Percentiles rank a stretch among this genome's conserved stretches.
Conservation (phyloP, 305 asterid species). For the Plantago lanceolata region DNA sequence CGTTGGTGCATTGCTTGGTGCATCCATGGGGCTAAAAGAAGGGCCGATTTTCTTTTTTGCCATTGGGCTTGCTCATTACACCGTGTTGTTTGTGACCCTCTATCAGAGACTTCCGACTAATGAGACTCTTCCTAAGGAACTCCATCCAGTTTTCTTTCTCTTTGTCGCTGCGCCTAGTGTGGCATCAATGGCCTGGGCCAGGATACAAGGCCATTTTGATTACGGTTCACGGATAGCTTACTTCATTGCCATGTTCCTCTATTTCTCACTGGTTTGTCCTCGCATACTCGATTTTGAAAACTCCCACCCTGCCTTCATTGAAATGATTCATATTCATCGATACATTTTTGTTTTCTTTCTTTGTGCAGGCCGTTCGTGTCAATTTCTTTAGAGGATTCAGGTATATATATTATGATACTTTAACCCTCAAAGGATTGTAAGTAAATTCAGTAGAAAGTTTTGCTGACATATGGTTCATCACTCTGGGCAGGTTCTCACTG, state of each 20-base stretch:
- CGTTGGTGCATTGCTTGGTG: constrained; percentile 70
- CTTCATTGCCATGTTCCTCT: constrained; percentile 63
- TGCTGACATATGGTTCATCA: neutral
- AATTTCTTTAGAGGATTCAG: constrained; percentile 63
- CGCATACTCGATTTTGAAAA: neutral
- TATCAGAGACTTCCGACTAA: constrained; percentile 72
- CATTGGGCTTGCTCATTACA: constrained; percentile 63
- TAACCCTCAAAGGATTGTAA: neutral
- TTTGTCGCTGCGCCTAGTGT: constrained; percentile 76
- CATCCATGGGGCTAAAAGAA: constrained; percentile 65
- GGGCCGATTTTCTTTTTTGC: constrained; percentile 71
- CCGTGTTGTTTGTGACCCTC: constrained; percentile 56
- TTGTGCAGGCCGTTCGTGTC: constrained; percentile 55
- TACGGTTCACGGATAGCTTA: constrained; percentile 54
- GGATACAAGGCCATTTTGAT: constrained; percentile 53
- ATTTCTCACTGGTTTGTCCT: constrained; percentile 52
- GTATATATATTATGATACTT: constrained; percentile 20
- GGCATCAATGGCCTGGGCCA: constrained; percentile 73
- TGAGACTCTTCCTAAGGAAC: constrained; percentile 64
- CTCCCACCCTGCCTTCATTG: too few relatives aligned
- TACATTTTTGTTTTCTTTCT: neutral
- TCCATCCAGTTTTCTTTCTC: constrained; percentile 67
- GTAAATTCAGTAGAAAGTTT: neutral
- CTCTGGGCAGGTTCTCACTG: constrained; percentile 40
- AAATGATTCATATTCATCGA: too few relatives aligned